Evolutionary conservation across 139 green algal genomes (phyloP).

Genomic region (Chlamydomonas asymmetrica): DNA sequence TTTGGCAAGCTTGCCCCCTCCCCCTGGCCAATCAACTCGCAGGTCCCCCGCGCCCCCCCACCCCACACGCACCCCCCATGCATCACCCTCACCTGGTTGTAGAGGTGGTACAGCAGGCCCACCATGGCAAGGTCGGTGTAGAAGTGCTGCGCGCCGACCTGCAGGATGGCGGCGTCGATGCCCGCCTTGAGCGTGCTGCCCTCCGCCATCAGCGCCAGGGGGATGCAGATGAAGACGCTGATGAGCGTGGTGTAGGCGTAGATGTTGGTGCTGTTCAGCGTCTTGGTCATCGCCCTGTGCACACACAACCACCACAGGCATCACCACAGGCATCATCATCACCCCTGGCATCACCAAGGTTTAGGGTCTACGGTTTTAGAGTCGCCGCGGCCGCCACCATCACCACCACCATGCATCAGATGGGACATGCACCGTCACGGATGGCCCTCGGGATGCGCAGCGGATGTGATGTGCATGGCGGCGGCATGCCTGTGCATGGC

Average conservation of each 20-base stretch:
- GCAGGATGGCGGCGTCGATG: constrained; percentile 52
- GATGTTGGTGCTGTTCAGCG: constrained; percentile 87
- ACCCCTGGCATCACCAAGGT: too few species aligned
- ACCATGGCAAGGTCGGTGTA: constrained; percentile 82
- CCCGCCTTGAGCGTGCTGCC: constrained; percentile 57
- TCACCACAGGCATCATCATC: too few species aligned
- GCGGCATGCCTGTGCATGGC: too few species aligned
- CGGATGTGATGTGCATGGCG: too few species aligned
- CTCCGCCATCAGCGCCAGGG: constrained; percentile 84
- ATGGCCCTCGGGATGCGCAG: too few species aligned
- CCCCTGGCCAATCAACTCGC: neutral
- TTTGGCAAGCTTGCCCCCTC: neutral
- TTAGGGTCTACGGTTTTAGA: too few species aligned
- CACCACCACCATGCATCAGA: too few species aligned
- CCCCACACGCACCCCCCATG: neutral
- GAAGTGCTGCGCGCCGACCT: constrained; percentile 81
- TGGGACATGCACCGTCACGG: too few species aligned
- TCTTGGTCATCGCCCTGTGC: constrained; percentile 84
- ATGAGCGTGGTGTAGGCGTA: constrained; percentile 99
- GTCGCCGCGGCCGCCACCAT: too few species aligned
- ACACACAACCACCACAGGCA: too few species aligned
- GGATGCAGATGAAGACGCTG: constrained; percentile 88
- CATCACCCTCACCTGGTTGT: constrained; percentile 88
- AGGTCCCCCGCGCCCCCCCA: too few species aligned
- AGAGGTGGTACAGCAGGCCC: constrained; percentile 98